Evolutionary conservation across 2,329 filamentous ascomycete species (phyloP), one percentile per base, ranked within the genome.

Genomic region (Sphaerulina vaccinii): DNA sequence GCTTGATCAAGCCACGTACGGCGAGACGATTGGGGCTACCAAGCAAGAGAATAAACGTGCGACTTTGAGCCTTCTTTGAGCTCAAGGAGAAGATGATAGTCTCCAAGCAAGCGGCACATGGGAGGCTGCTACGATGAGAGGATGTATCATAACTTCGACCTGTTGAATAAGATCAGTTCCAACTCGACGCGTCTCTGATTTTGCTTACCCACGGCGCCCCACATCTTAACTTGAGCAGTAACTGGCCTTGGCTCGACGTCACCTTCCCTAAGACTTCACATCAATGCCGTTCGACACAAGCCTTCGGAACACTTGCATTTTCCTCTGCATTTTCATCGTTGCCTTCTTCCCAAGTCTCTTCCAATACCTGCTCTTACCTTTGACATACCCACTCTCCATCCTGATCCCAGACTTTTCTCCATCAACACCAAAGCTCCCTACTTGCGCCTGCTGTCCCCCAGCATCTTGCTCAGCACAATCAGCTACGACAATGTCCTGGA

Each of bases 401-500:
- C 62, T 71, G 65, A 63, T 63, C 56, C 55, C 68, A 8, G 50
- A 69, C 52, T 70, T 70, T 57, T 57, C 65, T 50, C 66, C 69
- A 55, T 7, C 36, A 15, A 61, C 56, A 41, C 52, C 52, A 23
- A 48, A 61, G 49, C 58, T 64, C 9, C 61, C 64, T 19, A 60
- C 58, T 42, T 69, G 67, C 61, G 55, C 37, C 57, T 70, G 68
- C 61, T 67, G 65, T 48, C 65, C 66, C 18, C 62, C 65, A 45
- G 52, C 58, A 16, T 55, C 47, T 49, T 70, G 65, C 48, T 60
- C 58, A 39, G 36, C 52, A 13, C 18, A 16, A 16, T 3, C 37
- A 21, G 16, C 50, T 43, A 48, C 49, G 42, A 58, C 46, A 13
- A 70, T 70, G 81, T 78, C 83, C 57, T 95, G 89, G 88, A 83